Percentiles rank a stretch among this genome's conserved stretches.
These are phyloP conservation scores for Arachnomyces sp. DNA, from an alignment of 2,329 filamentous ascomycete species.

Conservation along the genomic window DNA sequence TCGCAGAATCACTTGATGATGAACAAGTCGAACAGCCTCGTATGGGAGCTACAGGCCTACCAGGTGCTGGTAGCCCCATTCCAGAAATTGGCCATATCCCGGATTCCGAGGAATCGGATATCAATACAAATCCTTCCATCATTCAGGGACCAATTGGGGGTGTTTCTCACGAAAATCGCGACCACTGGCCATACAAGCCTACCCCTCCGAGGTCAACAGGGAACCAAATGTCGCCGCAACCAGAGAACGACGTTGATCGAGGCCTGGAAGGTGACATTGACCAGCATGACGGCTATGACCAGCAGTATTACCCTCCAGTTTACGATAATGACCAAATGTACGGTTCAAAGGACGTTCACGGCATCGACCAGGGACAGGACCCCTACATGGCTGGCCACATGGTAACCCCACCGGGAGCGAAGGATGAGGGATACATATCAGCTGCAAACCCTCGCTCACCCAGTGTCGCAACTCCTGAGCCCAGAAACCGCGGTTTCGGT, in stretches of 20 bases:
- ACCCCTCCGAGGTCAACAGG: constrained; percentile 42
- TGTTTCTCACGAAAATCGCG: constrained; percentile 38
- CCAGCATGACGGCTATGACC: constrained; percentile 50
- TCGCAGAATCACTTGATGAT: constrained; percentile 39
- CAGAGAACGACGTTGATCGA: constrained; percentile 38
- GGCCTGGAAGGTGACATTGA: constrained; percentile 50
- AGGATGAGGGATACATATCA: constrained; percentile 90
- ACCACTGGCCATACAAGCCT: constrained; percentile 50
- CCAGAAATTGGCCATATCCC: constrained; percentile 66
- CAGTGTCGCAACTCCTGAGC: constrained; percentile 41
- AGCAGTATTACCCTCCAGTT: constrained; percentile 55
- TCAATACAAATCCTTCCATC: constrained; percentile 77
- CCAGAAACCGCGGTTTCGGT: constrained; percentile 41
- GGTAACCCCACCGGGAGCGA: constrained; percentile 52
- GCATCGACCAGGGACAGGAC: constrained; percentile 29
- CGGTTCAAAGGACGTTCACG: constrained; percentile 9
- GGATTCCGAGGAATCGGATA: constrained; percentile 43
- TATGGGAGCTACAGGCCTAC: constrained; percentile 63
- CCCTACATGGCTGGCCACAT: constrained; percentile 27
- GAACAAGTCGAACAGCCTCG: constrained; percentile 41
- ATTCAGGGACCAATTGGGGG: constrained; percentile 66
- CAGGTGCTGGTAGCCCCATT: constrained; percentile 61
- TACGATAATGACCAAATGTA: constrained; percentile 27
- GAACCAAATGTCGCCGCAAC: constrained; percentile 28
- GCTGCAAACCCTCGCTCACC: constrained; percentile 54